Conservation (phyloP, 2,329 filamentous ascomycete species). For the Fusarium albosuccineum region DNA sequence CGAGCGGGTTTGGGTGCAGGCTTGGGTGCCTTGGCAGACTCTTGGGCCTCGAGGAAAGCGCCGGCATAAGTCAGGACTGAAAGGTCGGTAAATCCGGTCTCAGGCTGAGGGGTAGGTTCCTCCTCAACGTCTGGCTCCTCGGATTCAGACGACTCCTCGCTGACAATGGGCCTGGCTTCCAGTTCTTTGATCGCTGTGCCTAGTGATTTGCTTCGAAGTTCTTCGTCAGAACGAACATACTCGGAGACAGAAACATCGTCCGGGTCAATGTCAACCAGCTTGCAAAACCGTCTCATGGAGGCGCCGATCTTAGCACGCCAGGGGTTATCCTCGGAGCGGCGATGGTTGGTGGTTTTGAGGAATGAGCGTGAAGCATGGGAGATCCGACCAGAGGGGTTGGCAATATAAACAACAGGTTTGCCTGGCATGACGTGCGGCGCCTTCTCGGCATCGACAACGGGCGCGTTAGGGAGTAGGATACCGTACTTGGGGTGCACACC, state of each 20-base stretch:
- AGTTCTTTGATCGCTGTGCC: slow-evolving; percentile 53
- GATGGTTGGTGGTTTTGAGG: slow-evolving; percentile 52
- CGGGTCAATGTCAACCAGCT: slow-evolving; percentile 48
- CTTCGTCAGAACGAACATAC: slow-evolving; percentile 50
- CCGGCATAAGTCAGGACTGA: slow-evolving; percentile 50
- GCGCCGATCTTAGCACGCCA: slow-evolving; percentile 52
- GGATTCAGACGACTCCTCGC: slow-evolving; percentile 45
- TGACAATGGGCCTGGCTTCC: slow-evolving; percentile 46
- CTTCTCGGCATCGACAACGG: slow-evolving; percentile 59
- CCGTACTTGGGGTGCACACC: slow-evolving; percentile 67
- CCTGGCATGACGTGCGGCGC: slow-evolving; percentile 58
- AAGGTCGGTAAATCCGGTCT: slow-evolving; percentile 47
- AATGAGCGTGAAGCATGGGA: slow-evolving; percentile 63
- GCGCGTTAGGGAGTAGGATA: slow-evolving; percentile 63
- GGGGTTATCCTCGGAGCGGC: slow-evolving; percentile 51
- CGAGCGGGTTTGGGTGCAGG: slow-evolving; percentile 50
- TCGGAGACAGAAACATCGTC: slow-evolving; percentile 52
- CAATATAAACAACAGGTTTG: slow-evolving; percentile 64
- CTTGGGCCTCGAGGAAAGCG: slow-evolving; percentile 49
- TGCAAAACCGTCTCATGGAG: slow-evolving; percentile 55
- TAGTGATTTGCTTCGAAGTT: slow-evolving; percentile 52
- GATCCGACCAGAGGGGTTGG: slow-evolving; percentile 60
- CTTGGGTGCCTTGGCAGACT: slow-evolving; percentile 42
- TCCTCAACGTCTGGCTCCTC: slow-evolving; percentile 46
- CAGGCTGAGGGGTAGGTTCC: slow-evolving; percentile 39